Conservation (phyloP, 129 eudicot genomes). For the sunflower (Helianthus annuus) region DNA sequence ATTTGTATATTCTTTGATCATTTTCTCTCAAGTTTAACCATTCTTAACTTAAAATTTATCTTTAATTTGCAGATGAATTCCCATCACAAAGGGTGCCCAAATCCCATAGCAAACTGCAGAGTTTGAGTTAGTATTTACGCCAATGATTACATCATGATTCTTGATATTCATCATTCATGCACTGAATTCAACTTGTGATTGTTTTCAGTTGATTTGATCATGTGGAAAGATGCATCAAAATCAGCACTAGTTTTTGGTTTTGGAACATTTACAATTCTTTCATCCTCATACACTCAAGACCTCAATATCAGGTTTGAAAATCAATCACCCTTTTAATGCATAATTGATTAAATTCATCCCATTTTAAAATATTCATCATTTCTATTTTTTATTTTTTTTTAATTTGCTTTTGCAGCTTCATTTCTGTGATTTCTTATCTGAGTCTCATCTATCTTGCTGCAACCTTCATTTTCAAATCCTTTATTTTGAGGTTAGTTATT, state of each 20-base stretch:
- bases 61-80: constrained; percentile 32
- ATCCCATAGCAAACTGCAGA: constrained; percentile 57
- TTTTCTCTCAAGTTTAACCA: not conserved
- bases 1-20: constrained; percentile 8
- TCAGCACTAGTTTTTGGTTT: constrained; percentile 81
- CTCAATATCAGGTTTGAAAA: constrained; percentile 69
- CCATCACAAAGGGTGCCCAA: constrained; percentile 44
- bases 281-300: constrained; percentile 81
- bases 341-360: constrained; percentile 3
- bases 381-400: constrained; percentile 15
- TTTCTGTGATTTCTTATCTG: constrained; percentile 76
- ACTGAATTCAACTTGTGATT: constrained; percentile 2
- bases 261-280: constrained; percentile 73
- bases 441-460: constrained; percentile 92
- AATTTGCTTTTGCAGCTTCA: constrained; percentile 50
- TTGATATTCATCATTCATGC: not conserved
- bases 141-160: not conserved
- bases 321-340: not conserved
- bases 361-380: constrained; percentile 16
- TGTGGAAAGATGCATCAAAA: constrained; percentile 90
- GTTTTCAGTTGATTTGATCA: constrained; percentile 73
- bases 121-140: constrained; percentile 49
- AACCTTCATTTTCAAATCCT: constrained; percentile 68
- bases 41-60: constrained; percentile 8
- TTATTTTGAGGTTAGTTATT: constrained; percentile 54